These are phyloP conservation scores for Phytophthora meadii DNA, from an alignment of 352 stramenopile species.

Conservation along the genomic window DNA sequence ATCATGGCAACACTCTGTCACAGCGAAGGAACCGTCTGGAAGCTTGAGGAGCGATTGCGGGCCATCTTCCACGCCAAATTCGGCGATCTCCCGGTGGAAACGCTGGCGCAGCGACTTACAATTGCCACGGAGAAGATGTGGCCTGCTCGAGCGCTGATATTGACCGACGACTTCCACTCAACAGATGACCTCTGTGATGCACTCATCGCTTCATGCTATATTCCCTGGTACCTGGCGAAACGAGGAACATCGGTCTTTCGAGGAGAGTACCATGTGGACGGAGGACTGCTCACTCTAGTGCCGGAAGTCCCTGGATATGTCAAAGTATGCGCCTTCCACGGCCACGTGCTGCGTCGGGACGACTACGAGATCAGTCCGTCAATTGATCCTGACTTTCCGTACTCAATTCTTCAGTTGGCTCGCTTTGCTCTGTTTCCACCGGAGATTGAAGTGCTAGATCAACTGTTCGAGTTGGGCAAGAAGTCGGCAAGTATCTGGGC, in stretches of 20 bases:
- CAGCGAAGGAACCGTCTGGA: constrained; percentile 64
- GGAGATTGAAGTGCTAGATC: constrained; percentile 57
- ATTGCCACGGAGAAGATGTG: constrained; percentile 79
- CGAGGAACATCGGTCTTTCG: constrained; percentile 60
- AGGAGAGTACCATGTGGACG: constrained; percentile 75
- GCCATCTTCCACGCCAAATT: constrained; percentile 65
- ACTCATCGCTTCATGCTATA: constrained; percentile 78
- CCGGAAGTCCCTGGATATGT: constrained; percentile 72
- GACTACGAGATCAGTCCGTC: constrained; percentile 86
- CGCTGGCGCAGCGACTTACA: constrained; percentile 57
- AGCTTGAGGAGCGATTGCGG: constrained; percentile 69
- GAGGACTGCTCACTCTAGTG: constrained; percentile 71
- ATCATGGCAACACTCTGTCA: constrained; percentile 61
- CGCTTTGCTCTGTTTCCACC: constrained; percentile 70
- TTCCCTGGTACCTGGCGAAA: constrained; percentile 78
- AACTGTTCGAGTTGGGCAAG: constrained; percentile 69
- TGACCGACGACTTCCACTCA: constrained; percentile 67
- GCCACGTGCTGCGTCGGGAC: constrained; percentile 48
- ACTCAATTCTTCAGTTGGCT: constrained; percentile 57
- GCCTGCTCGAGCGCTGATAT: constrained; percentile 57
- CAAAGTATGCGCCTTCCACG: constrained; percentile 76
- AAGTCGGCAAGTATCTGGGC: constrained; percentile 59
- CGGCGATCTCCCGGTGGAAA: constrained; percentile 43
- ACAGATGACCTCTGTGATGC: constrained; percentile 64
- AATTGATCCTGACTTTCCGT: constrained; percentile 66